Percentiles rank a stretch among this genome's conserved stretches.
These are phyloP conservation scores for Fallopia convolvulus DNA, from an alignment of 148 eudicot species.

Conservation along the genomic window DNA sequence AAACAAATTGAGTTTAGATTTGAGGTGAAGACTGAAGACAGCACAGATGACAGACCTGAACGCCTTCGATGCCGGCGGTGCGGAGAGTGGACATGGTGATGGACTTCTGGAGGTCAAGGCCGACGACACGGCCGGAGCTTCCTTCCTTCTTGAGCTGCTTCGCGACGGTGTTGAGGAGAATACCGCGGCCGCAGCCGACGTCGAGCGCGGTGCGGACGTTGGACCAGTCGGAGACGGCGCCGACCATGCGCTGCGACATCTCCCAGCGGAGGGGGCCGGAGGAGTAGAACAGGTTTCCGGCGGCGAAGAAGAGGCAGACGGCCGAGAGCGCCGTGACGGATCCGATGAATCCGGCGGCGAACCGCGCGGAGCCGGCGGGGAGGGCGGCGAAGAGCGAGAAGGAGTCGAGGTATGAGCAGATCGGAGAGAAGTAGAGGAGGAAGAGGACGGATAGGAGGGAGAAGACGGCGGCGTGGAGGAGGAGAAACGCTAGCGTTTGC, in stretches of 20 bases:
- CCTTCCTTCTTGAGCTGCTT: constrained; percentile 74
- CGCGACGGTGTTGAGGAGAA: constrained; percentile 85
- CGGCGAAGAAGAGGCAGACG: constrained; percentile 58
- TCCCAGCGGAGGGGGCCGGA: constrained; percentile 75
- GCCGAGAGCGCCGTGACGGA: constrained; percentile 72
- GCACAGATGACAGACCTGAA: constrained; percentile 17
- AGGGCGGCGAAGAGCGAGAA: constrained; percentile 26
- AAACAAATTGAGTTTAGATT: too few species aligned
- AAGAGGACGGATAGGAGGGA: constrained; percentile 36
- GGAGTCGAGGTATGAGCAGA: constrained; percentile 26
- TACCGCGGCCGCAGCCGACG: constrained; percentile 93
- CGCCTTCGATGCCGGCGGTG: constrained; percentile 71
- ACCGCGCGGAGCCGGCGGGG: constrained; percentile 37
- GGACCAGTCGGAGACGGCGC: constrained; percentile 65
- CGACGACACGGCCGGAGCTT: constrained; percentile 80
- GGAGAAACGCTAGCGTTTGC: constrained; percentile 60
- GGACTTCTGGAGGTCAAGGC: constrained; percentile 42
- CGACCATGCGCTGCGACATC: constrained; percentile 72
- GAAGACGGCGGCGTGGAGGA: constrained; percentile 30
- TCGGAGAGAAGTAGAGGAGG: constrained; percentile 39
- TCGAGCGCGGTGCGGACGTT: constrained; percentile 68
- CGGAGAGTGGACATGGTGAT: constrained; percentile 43
- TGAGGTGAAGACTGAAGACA: too few species aligned
- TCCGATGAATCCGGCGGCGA: constrained; percentile 65
- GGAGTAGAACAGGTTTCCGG: constrained; percentile 73